Evolutionary conservation across 148 eudicot species (phyloP), one percentile per base, ranked within the genome.

Genomic region (Simmondsia chinensis): DNA sequence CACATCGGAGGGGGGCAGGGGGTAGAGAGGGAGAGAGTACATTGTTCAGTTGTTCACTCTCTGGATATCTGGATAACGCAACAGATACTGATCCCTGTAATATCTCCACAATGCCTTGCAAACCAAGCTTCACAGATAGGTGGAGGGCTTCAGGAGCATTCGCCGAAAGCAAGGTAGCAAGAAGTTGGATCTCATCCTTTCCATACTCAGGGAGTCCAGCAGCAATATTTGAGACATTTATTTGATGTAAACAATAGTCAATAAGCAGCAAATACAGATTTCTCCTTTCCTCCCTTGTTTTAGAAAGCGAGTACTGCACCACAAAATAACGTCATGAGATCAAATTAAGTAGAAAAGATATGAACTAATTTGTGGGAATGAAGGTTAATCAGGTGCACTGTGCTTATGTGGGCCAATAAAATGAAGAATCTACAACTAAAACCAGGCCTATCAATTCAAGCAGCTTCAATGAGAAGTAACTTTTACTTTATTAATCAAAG

Each of bases 61-160:
- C 86, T 17, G 87, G 73, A 70, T 71, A 89, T 60, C 74, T 73
- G 47, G 81, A 66, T 74, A 91, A 57, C 43, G 88, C 79, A 57
- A 74, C 51, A 39, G 95, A 69, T 8, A 85, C 69, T 15, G 95
- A 72, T 74, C 94, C 74, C 64, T 77, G 68, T 69, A 91, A 64
- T 17, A 85, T 67, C 55, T 85, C 93, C 46, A 89, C 82, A 61
- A 91, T 79, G 29, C 85, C 88, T 61, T 79, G 88, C 17, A 85
- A 65, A 41, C 97, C 95, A 46, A 91, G 80, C 73, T 86, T 91
- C 32, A 82, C 88, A 53, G 97, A 85, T 36, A 85, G 74, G 65
- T 74, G 83, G 47, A 91, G 77, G 37, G 95, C 97, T 76, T 91
- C 97, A 43, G 97, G 85, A 46, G 94, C 97, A 60, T 91, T 84